phyloP scores from a whole-genome alignment of 23 red algal genomes.

The Gracilariopsis chorda region DNA sequence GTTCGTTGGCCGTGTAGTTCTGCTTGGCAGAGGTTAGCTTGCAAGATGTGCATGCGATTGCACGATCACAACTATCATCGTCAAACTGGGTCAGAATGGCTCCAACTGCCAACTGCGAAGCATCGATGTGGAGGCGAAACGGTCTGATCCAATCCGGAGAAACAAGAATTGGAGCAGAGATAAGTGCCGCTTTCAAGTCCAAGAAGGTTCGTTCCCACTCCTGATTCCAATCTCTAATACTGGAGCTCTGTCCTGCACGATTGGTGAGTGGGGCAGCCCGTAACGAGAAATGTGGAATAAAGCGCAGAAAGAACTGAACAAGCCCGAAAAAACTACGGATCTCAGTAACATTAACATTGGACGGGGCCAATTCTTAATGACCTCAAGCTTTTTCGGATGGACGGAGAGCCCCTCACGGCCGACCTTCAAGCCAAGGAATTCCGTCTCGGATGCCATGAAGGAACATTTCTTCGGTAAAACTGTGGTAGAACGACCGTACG shows the following conservation, averaged over 20 bases:
- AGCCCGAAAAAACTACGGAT: not conserved
- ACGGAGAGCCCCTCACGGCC: not conserved
- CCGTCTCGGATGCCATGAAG: not conserved
- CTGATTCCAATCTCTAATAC: not conserved
- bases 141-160: not conserved
- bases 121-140: not conserved
- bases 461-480: too few relatives aligned
- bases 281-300: not conserved
- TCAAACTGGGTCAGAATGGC: not conserved
- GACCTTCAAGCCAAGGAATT: not conserved
- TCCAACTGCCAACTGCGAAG: not conserved
- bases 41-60: not conserved
- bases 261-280: not conserved
- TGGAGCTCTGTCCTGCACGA: not conserved
- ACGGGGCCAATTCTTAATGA: not conserved
- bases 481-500: too few relatives aligned
- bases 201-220: too few relatives aligned
- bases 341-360: not conserved
- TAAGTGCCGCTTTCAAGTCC: not conserved
- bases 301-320: not conserved
- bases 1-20: not conserved
- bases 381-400: not conserved
- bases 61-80: not conserved
- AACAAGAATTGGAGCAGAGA: not conserved
- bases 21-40: not conserved